Percentiles rank a stretch among this genome's conserved stretches.
These are phyloP conservation scores for Cyclotella choctawhatcheeana DNA, from an alignment of 108 stramenopile species.

Conservation along the genomic window DNA sequence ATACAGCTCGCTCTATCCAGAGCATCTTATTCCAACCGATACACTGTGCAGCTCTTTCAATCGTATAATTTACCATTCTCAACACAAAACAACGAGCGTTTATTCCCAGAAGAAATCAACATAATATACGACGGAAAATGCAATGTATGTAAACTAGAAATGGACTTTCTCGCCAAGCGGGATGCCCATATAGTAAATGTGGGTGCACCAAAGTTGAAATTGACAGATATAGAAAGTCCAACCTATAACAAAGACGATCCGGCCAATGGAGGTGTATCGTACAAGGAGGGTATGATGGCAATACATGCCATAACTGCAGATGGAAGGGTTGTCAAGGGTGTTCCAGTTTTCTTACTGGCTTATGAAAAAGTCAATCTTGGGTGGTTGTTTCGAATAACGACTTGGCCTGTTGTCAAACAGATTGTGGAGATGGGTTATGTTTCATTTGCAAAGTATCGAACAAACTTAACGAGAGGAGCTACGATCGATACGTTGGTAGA, in stretches of 20 bases:
- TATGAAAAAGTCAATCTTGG: slow-evolving; percentile 60
- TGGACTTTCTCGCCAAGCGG: slow-evolving; percentile 55
- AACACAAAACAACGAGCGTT: background rate
- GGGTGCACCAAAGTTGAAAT: slow-evolving; percentile 36
- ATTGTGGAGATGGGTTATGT: slow-evolving; percentile 49
- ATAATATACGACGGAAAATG: slow-evolving; percentile 74
- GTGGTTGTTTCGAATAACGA: slow-evolving; percentile 52
- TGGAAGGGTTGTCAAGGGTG: slow-evolving; percentile 53
- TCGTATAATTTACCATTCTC: background rate
- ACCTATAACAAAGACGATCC: slow-evolving; percentile 55
- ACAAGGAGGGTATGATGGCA: slow-evolving; percentile 58
- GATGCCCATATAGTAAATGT: slow-evolving; percentile 28
- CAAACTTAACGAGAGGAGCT: slow-evolving; percentile 53
- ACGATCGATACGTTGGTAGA: slow-evolving; percentile 46
- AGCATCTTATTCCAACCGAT: background rate
- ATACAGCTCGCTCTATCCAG: background rate
- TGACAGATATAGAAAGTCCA: slow-evolving; percentile 65
- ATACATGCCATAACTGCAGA: slow-evolving; percentile 59
- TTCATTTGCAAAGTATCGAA: slow-evolving; percentile 61
- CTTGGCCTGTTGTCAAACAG: slow-evolving; percentile 36
- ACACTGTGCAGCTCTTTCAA: background rate
- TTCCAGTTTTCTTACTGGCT: slow-evolving; percentile 57
- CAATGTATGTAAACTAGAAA: slow-evolving; percentile 68
- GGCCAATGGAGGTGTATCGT: slow-evolving; percentile 55
- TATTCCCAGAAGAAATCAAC: slow-evolving; percentile 62